Percentiles rank a stretch among this genome's conserved stretches.
phyloP scores from a whole-genome alignment of 2,329 filamentous ascomycete genomes.

The Fusarium succisae region DNA sequence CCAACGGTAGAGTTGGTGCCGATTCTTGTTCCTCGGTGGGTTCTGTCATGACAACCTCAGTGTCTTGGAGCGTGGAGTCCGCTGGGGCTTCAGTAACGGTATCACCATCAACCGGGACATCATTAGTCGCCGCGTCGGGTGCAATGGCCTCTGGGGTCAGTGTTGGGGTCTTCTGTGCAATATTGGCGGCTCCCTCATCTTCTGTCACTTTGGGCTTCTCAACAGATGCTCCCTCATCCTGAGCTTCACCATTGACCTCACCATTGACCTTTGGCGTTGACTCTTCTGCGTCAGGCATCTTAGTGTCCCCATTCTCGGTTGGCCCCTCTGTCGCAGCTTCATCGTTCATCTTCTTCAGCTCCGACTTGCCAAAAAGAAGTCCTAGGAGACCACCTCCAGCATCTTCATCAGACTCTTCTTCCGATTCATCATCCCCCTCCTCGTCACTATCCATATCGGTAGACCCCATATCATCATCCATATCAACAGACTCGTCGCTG shows the following conservation, averaged over 20 bases:
- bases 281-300: constrained; percentile 30
- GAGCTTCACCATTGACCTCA: constrained; percentile 44
- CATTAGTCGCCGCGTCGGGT: background rate
- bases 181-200: background rate
- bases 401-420: constrained; percentile 55
- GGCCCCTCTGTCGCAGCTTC: constrained; percentile 44
- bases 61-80: background rate
- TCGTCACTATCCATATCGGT: constrained; percentile 60
- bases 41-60: constrained; percentile 48
- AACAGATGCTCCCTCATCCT: constrained; percentile 49
- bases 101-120: background rate
- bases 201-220: constrained; percentile 43
- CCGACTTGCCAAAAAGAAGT: constrained; percentile 67
- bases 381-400: constrained; percentile 60
- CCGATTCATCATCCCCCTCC: constrained; percentile 57
- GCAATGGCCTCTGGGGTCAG: background rate
- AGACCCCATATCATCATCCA: constrained; percentile 73
- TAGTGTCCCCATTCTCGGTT: constrained; percentile 35
- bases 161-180: background rate
- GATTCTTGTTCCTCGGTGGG: constrained; percentile 30
- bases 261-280: constrained; percentile 27
- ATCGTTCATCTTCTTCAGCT: constrained; percentile 62
- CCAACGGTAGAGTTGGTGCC: constrained; percentile 37
- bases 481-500: constrained; percentile 72
- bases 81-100: background rate